Percentiles rank a stretch among this genome's conserved stretches.
Evolutionary conservation across 805 yeast species (phyloP).

Genomic region (Suhomyces xylopsoci): DNA sequence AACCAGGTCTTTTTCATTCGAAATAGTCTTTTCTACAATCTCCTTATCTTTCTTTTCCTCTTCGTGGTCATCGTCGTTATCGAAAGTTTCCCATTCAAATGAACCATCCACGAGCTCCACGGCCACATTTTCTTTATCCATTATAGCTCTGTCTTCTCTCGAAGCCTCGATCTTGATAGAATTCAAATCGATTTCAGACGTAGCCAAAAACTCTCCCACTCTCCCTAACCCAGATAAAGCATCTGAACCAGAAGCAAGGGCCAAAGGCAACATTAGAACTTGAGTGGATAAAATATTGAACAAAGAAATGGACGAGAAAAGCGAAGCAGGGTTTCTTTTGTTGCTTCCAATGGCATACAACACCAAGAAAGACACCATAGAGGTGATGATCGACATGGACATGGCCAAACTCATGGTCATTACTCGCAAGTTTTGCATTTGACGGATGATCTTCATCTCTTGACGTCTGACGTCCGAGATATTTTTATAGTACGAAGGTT

Average conservation of each 20-base stretch:
- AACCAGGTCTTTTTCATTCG: neutral
- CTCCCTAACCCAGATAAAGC: constrained; percentile 60
- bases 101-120: constrained; percentile 50
- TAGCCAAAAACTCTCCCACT: constrained; percentile 50
- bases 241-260: constrained; percentile 66
- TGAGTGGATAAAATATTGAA: constrained; percentile 61
- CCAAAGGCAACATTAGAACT: constrained; percentile 67
- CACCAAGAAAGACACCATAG: constrained; percentile 52
- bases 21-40: neutral
- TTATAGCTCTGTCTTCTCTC: constrained; percentile 16
- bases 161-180: constrained; percentile 26
- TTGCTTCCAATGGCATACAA: constrained; percentile 30
- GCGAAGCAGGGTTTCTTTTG: constrained; percentile 53
- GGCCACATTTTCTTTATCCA: constrained; percentile 37
- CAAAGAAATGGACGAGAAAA: constrained; percentile 68
- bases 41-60: constrained; percentile 9
- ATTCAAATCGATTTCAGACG: constrained; percentile 39
- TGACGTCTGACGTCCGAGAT: constrained; percentile 53
- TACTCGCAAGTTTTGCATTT: constrained; percentile 64
- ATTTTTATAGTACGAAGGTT: constrained; percentile 62
- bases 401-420: constrained; percentile 60
- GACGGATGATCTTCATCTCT: constrained; percentile 62
- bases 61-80: constrained; percentile 14
- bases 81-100: constrained; percentile 62
- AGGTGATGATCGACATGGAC: constrained; percentile 65